Conservation (phyloP, 129 eudicot species). For the carrot (Daucus carota) region DNA sequence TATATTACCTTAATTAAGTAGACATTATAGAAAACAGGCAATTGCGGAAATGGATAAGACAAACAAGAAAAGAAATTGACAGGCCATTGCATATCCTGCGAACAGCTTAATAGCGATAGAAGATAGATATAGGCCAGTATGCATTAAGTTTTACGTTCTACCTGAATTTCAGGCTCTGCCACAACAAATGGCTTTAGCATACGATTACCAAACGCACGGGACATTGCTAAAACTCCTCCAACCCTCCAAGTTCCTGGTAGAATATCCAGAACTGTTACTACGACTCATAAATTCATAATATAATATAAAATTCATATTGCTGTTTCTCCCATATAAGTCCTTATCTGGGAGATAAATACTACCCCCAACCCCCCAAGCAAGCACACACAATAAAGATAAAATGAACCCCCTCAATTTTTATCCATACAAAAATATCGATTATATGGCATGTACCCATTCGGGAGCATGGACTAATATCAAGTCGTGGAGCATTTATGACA, state of each 20-base stretch:
- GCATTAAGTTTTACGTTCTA: conserved; percentile 10
- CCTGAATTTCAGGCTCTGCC: conserved; percentile 96
- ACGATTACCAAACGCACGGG: conserved; percentile 92
- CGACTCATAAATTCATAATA: background rate
- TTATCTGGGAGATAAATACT: background rate
- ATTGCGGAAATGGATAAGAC: background rate
- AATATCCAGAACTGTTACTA: conserved; percentile 5
- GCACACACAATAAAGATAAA: too few species aligned
- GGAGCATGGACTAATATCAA: background rate
- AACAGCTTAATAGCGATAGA: background rate
- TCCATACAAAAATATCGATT: too few species aligned
- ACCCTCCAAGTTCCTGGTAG: conserved; percentile 92
- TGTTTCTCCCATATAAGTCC: background rate
- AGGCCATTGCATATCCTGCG: background rate
- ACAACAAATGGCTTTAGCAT: conserved; percentile 82
- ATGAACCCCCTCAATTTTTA: too few species aligned
- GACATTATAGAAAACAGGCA: background rate
- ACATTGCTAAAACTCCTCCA: conserved; percentile 89
- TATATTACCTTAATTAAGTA: background rate
- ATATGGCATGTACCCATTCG: background rate
- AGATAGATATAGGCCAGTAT: background rate
- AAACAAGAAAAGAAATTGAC: background rate
- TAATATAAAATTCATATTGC: background rate
- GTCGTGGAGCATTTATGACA: background rate
- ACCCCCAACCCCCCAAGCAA: background rate